Base-by-base conservation (phyloP, 805 yeast genomes). In the Metschnikowia anglica region DNA sequence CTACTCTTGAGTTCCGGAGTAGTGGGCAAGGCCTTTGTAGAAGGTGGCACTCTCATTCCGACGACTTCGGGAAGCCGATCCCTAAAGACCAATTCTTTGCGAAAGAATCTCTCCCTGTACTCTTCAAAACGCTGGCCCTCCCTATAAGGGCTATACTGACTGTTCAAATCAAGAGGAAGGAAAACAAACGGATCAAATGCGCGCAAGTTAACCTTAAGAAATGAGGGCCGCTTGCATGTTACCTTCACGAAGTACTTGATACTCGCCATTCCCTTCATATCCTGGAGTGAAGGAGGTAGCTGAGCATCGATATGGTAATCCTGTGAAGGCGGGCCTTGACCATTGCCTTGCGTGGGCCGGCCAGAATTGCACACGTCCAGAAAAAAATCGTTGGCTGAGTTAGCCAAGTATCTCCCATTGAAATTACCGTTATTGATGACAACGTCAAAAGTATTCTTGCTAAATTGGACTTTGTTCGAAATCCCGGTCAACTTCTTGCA, bases 211-310 rank as follows among this genome's bases (percentile, higher is more conserved):
- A 68, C 38, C 41, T 73, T 72, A 43, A 77, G 62, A 24, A 79
- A 53, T 2, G 80, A 69, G 2, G 81, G 60, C 34, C 81, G 56
- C 44, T 75, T 76, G 31, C 81, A 80, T 0, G 86, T 81, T 8
- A 72, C 84, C 58, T 81, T 81, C 41, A 82, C 68, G 54, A 73
- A 81, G 55, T 81, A 81, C 43, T 70, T 65, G 37, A 79, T 60
- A 9, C 58, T 54, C 6, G 76, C 78, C 54, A 54, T 57, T 27
- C 61, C 57, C 9, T 31, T 37, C 45, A 42, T 42, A 21, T 28
- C 29, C 17, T 13, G 33, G 13, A 52, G 28, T 2, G 51, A 19
- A 3, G 57, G 57, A 6, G 57, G 55, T 9, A 53, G 44, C 20
- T 44, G 53, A 3, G 39, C 21, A 12, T 35, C 38, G 2, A 44